Conservation (phyloP, 371 early-diverging fungal species). For the Rhizopus delemar region DNA sequence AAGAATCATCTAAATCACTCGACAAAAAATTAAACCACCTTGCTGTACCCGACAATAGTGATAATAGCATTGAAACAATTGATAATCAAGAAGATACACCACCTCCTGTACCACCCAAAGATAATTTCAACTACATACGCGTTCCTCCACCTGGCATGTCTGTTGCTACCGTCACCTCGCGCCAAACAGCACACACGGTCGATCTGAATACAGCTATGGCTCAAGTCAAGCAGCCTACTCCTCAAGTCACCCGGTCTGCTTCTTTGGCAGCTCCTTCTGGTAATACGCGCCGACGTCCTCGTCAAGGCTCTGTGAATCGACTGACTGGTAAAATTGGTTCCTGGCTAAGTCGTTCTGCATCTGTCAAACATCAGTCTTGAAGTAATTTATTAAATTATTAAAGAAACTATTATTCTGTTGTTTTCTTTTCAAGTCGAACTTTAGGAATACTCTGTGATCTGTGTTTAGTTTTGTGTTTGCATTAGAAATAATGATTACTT, state of each 20-base stretch:
- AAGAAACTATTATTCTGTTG: background rate
- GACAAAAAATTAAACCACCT: conserved; percentile 21
- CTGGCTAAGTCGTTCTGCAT: conserved; percentile 30
- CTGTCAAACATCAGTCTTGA: conserved; percentile 16
- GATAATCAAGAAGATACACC: conserved; percentile 6
- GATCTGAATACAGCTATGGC: conserved; percentile 26
- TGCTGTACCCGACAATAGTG: conserved; percentile 3
- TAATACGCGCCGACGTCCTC: conserved; percentile 5
- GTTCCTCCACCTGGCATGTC: conserved; percentile 29
- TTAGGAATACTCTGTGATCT: conserved; percentile 20
- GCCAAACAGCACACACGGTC: conserved; percentile 31
- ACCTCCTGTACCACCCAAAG: conserved; percentile 31
- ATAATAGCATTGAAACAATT: conserved; percentile 2
- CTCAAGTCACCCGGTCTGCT: conserved; percentile 18
- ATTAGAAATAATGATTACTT: background rate
- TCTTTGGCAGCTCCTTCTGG: conserved; percentile 9
- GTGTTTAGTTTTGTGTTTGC: background rate
- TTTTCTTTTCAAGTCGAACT: conserved; percentile 15
- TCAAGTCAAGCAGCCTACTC: conserved; percentile 12
- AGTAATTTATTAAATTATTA: background rate
- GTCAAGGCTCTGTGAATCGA: conserved; percentile 24
- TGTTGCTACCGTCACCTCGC: conserved; percentile 27
- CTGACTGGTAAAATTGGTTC: conserved; percentile 30
- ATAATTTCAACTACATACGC: conserved; percentile 7
- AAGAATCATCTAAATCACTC: conserved; percentile 19